Conservation (phyloP, 108 stramenopile species). For the Fragilariopsis cylindrus region DNA sequence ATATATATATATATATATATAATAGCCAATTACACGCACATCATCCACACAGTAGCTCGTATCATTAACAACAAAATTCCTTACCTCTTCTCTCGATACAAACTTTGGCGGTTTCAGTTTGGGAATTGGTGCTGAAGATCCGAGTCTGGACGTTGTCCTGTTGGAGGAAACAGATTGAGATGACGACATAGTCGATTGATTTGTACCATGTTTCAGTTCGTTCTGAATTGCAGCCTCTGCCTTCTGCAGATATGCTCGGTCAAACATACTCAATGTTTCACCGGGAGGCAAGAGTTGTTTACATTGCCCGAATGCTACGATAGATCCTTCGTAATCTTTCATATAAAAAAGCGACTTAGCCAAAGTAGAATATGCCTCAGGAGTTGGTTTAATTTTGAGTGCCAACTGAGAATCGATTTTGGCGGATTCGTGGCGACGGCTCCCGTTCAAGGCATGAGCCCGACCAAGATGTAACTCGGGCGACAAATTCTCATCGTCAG, state of each 20-base stretch:
- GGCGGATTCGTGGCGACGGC: constrained; percentile 76
- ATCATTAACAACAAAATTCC: constrained; percentile 8
- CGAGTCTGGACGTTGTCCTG: constrained; percentile 12
- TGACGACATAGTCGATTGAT: constrained; percentile 8
- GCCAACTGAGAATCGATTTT: constrained; percentile 80
- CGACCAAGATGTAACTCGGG: constrained; percentile 83
- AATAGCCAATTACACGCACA: not conserved
- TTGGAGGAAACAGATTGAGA: constrained; percentile 2
- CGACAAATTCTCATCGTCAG: constrained; percentile 75
- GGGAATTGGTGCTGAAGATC: constrained; percentile 56
- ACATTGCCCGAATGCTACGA: constrained; percentile 74
- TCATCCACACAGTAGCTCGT: not conserved
- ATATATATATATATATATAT: not conserved
- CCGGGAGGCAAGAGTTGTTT: constrained; percentile 58
- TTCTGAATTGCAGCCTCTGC: constrained; percentile 66
- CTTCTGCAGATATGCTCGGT: constrained; percentile 83
- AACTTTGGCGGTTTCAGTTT: constrained; percentile 83
- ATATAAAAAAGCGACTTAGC: constrained; percentile 84
- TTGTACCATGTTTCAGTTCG: constrained; percentile 24
- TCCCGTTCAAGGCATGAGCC: constrained; percentile 85
- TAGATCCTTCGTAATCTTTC: constrained; percentile 71
- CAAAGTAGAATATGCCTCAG: constrained; percentile 84
- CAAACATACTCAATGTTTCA: constrained; percentile 76
- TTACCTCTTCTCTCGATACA: constrained; percentile 80
- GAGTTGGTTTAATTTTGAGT: constrained; percentile 65